Conservation (phyloP, 176 grass and related monocot species). For the Zoysia japonica region DNA sequence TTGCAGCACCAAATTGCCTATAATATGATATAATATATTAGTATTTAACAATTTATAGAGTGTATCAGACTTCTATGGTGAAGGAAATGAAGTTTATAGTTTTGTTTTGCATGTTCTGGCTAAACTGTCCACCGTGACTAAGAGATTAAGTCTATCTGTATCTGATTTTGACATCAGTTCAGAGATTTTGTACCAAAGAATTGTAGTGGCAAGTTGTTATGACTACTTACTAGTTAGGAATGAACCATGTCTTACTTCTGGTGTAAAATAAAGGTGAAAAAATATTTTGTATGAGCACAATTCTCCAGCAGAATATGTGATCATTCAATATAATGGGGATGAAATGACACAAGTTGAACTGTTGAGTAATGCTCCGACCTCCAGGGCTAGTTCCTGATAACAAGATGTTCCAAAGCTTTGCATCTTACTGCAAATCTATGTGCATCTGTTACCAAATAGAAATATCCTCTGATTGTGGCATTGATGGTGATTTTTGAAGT, state of each 20-base stretch:
- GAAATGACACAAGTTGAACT: conserved; percentile 17
- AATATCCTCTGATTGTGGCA: neutral
- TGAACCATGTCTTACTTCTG: neutral
- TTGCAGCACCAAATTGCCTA: neutral
- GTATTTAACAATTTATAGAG: neutral
- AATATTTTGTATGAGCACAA: neutral
- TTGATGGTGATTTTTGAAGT: neutral
- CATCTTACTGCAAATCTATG: conserved; percentile 1
- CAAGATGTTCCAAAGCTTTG: neutral
- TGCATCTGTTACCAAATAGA: conserved; percentile 10
- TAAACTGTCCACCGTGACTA: neutral
- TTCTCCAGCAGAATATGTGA: neutral
- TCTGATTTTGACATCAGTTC: neutral
- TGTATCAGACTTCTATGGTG: neutral
- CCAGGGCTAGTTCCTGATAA: neutral
- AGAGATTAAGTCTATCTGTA: neutral
- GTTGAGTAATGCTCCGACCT: neutral
- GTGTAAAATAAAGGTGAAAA: neutral
- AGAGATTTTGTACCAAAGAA: neutral
- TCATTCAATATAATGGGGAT: neutral
- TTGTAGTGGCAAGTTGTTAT: neutral
- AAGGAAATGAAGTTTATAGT: neutral
- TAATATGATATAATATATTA: neutral
- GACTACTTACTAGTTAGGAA: conserved; percentile 3
- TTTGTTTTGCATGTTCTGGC: neutral